Evolutionary conservation across 192 early-diverging fungal species (phyloP), one percentile per base, ranked within the genome.

Genomic region (Borealophlyctis nickersoniae): DNA sequence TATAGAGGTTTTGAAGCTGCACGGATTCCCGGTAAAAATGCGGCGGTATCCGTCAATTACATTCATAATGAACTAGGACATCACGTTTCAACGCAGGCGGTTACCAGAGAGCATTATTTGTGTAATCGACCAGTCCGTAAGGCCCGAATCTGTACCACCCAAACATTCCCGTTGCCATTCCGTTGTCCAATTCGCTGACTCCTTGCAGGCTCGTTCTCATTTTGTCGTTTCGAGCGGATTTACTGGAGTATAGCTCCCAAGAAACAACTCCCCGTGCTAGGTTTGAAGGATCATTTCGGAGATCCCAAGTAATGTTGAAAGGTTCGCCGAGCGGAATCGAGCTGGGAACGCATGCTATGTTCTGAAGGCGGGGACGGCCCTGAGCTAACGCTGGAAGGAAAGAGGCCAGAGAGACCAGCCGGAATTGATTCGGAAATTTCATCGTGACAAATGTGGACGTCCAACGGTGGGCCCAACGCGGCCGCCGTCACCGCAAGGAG

Each of bases 211-310:
- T 56, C 5, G 45, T 67, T 4, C 52, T 27, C 16, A 58, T 29
- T 50, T n/a, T 1, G 49, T 50, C 22, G 45, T 29, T 2, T 63
- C 31, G 33, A 39, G 13, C 16, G 60, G 14, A 2, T 56, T 58
- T 4, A 60, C 54, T 23, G 35, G 66, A 1, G 66, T 58, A 54
- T 60, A 67, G 2, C 29, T 60, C 56, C 58, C 57, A 60, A 3
- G 66, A 67, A 24, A 60, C 16, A 32, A 67, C 66, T 11, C 66
- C 66, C 4, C 66, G 66, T 5, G 66, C 36, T 22, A 49, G 58
- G 13, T 67, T 67, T 19, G 13, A 19, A 0, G 14, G 23, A 30
- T 52, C 58, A 7, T 67, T 58, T 5, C 16, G 13, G 28, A 67
- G 28, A 0, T 4, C 29, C 57, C 56, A 67, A 22, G 66, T 60